Evolutionary conservation across 257 asterid genomes (phyloP).

Genomic region (Solanum arcanum): DNA sequence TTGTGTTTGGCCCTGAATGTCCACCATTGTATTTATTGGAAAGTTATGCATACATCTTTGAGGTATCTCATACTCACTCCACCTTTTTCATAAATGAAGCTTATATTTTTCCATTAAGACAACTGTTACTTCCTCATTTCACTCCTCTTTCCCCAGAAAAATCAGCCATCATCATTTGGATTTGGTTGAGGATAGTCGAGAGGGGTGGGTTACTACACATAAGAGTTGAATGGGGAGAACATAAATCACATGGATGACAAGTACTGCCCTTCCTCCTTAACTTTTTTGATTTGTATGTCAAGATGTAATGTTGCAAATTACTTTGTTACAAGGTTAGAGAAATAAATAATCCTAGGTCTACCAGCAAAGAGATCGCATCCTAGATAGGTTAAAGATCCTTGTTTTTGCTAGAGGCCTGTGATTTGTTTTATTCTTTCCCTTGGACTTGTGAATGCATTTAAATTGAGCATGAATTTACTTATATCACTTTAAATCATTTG

Average conservation of each 20-base stretch:
- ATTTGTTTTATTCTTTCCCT: rapidly evolving
- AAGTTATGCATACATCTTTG: rapidly evolving
- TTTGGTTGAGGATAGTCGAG: neutral
- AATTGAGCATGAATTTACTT: no score
- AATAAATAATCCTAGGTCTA: no score
- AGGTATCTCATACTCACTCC: rapidly evolving
- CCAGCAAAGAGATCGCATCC: no score
- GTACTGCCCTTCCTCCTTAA: rapidly evolving
- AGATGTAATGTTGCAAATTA: rapidly evolving
- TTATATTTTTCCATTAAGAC: neutral
- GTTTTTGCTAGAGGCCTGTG: rapidly evolving
- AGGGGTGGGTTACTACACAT: no score
- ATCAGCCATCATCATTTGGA: rapidly evolving
- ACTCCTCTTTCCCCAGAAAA: neutral
- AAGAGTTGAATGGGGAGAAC: no score
- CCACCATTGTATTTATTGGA: neutral
- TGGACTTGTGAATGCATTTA: rapidly evolving
- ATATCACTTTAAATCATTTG: rapidly evolving
- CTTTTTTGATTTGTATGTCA: rapidly evolving
- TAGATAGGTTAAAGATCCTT: no score
- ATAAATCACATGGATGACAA: no score
- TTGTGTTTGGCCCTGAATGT: rapidly evolving
- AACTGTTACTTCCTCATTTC: neutral
- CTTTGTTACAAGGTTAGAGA: rapidly evolving
- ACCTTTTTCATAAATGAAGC: neutral